Evolutionary conservation across 768 basidiomycete genomes (phyloP), one percentile per base, ranked within the genome.

Genomic region (Suillus placidus): DNA sequence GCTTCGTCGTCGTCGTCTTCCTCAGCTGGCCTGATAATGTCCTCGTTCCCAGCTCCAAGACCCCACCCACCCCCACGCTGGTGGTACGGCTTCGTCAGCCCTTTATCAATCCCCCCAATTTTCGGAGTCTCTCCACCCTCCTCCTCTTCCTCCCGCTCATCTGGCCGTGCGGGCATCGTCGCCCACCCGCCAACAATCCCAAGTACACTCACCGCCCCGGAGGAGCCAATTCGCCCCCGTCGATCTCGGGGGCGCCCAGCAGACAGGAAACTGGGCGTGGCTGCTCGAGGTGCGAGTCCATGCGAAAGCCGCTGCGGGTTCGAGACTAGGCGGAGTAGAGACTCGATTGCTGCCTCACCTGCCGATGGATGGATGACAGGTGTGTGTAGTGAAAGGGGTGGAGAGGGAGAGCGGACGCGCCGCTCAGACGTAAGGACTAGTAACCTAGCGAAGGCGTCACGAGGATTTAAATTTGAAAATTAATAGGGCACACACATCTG

Each of bases 241-340:
- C 93, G 82, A 74, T 94, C 93, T 61, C 93, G 84, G 30, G 93
- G 93, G 13, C 85, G 78, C 8, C 88, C 89, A 3, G 87, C 90
- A 6, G 88, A 88, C 32, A 93, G 79, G 79, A 94, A 93, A 54
- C 85, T 89, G 0, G 89, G 88, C 0, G 88, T 69, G 64, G 73
- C 60, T 26, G 77, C 67, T 23, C 76, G 67, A 70, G 69, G 54
- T 64, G 71, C 45, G 73, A 76, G 61, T 67, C 71, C 42, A 34
- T 70, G 67, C n/a, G 71, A 68, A 42, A 70, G 77, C 5, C 71
- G 73, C 23, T 82, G 79, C 5, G 88, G 85, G 54, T 81, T 84
- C 42, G 87, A 88, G 42, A 90, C 81, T 5, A 85, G 79, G 20
- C 84, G 86, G 40, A 94, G 80, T 40, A 94, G 84, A 68, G 89